Percentiles rank a stretch among this genome's conserved stretches.
Conservation (phyloP, 202 grass and related monocot genomes). For the Zizania palustris region DNA sequence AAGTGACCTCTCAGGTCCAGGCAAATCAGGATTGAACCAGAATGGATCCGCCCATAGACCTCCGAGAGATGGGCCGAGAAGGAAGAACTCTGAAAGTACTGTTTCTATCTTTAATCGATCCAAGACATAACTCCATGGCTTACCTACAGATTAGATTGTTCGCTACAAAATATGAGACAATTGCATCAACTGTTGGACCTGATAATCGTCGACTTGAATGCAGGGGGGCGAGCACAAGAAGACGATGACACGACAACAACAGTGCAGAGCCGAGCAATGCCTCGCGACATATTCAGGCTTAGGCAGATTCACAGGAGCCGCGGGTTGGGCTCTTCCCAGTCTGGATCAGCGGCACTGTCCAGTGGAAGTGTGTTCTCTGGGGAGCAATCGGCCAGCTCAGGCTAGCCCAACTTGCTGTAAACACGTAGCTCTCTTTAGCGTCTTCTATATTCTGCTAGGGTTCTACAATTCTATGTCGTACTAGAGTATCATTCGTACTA, state of each 20-base stretch:
- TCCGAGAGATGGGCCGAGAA: slow-evolving; percentile 56
- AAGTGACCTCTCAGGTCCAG: slow-evolving; percentile 47
- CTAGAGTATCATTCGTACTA: not conserved
- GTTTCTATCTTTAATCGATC: not conserved
- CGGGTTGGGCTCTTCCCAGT: slow-evolving; percentile 52
- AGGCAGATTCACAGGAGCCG: slow-evolving; percentile 82
- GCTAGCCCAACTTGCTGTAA: slow-evolving; percentile 42
- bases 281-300: slow-evolving; percentile 84
- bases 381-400: slow-evolving; percentile 73
- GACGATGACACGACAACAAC: slow-evolving; percentile 58
- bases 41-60: slow-evolving; percentile 71
- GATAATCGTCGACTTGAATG: not conserved
- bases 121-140: not conserved
- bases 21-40: slow-evolving; percentile 62
- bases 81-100: slow-evolving; percentile 64
- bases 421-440: not conserved
- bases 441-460: not conserved
- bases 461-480: not conserved
- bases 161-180: not conserved
- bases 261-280: slow-evolving; percentile 63
- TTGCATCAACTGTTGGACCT: not conserved
- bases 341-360: slow-evolving; percentile 75
- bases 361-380: slow-evolving; percentile 83
- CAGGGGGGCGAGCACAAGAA: slow-evolving; percentile 75
- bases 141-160: not conserved